phyloP scores from a whole-genome alignment of 768 basidiomycete genomes.

The Erythrobasidium yunnanense region DNA sequence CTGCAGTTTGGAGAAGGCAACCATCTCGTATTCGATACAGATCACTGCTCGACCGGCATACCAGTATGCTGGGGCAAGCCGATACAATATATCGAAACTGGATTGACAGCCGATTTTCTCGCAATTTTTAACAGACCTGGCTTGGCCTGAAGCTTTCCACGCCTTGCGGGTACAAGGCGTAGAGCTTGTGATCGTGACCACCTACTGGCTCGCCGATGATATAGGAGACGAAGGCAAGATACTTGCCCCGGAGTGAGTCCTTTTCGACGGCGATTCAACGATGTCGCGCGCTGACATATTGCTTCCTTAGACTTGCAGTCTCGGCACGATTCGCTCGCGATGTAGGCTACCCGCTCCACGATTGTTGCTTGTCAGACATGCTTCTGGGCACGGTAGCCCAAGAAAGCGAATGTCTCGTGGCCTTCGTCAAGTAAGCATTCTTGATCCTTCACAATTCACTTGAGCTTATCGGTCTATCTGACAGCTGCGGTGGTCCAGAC shows the following conservation, averaged over 20 bases:
- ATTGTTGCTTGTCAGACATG: neutral
- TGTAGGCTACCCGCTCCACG: neutral
- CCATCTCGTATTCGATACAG: constrained; percentile 35
- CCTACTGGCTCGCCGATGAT: constrained; percentile 33
- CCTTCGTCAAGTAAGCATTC: constrained; percentile 16
- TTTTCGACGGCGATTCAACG: neutral
- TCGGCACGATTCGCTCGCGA: constrained; percentile 30
- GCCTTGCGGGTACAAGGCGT: constrained; percentile 18
- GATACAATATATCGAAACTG: neutral
- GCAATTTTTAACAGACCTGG: constrained; percentile 5
- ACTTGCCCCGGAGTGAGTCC: constrained; percentile 21
- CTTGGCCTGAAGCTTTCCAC: constrained; percentile 28
- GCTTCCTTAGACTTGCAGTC: neutral
- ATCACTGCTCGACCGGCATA: constrained; percentile 28
- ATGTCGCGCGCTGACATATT: neutral
- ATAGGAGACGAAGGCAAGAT: constrained; percentile 4
- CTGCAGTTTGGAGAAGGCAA: constrained; percentile 31
- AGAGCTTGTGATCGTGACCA: constrained; percentile 30
- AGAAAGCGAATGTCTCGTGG: constrained; percentile 33
- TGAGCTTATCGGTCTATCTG: neutral
- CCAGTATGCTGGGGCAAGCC: constrained; percentile 28
- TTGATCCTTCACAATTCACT: neutral
- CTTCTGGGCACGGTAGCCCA: constrained; percentile 24
- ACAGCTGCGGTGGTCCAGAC: constrained; percentile 20
- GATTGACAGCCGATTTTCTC: neutral